Conservation (phyloP, 1,284 basidiomycete genomes). For the Ustilago hordei region DNA sequence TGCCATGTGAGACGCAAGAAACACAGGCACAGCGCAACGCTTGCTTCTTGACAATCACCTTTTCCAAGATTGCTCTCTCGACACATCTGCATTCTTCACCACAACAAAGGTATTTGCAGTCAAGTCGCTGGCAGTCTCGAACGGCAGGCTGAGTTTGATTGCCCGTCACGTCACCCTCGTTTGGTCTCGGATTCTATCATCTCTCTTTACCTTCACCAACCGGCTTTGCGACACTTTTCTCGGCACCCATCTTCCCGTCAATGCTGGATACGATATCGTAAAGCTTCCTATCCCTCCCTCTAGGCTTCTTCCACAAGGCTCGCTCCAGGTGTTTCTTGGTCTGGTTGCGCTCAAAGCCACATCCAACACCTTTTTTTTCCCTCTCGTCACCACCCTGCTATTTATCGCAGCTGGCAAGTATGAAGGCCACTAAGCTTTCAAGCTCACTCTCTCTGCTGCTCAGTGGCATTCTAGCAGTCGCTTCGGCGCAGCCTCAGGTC, state of each 20-base stretch:
- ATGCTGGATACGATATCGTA: background rate
- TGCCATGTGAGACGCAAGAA: background rate
- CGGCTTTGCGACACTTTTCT: background rate
- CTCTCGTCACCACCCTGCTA: background rate
- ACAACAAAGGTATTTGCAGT: background rate
- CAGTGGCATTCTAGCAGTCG: constrained; percentile 31
- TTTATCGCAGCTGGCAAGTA: background rate
- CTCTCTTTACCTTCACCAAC: background rate
- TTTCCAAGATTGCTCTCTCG: background rate
- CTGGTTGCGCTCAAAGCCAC: no score
- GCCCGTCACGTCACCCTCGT: background rate
- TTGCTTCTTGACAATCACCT: background rate
- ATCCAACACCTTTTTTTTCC: no score
- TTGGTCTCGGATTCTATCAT: background rate
- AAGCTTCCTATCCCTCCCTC: background rate
- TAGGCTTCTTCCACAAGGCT: background rate
- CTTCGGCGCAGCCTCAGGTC: constrained; percentile 10
- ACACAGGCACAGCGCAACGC: background rate
- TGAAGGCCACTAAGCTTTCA: constrained; percentile 32
- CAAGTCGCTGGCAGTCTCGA: background rate
- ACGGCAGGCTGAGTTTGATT: no score
- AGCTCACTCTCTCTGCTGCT: constrained; percentile 38
- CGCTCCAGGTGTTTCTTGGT: no score
- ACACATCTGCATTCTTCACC: background rate
- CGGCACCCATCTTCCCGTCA: background rate